Evolutionary conservation across 495 filamentous ascomycete genomes (phyloP), one percentile per base, ranked within the genome.

Genomic region (Aspergillus conjunctus): DNA sequence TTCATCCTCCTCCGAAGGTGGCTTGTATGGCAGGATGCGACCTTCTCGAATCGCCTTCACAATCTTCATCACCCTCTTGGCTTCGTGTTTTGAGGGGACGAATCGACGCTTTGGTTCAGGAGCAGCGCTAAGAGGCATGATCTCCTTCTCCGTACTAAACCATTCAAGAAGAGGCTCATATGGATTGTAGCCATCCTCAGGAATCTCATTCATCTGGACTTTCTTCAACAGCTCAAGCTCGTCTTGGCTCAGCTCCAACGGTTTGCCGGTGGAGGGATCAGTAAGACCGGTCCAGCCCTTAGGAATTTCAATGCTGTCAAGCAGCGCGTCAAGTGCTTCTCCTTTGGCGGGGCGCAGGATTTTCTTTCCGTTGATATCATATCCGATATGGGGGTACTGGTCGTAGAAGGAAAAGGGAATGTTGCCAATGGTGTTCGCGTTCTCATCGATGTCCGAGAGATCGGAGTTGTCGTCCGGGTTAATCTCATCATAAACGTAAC

Each of bases 201-300:
- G 87, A 8, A 93, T 78, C 68, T 97, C 91, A 64, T 96, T 93
- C 82, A 91, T 89, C 69, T 96, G 92, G 26, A 98, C 86, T 68
- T 91, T 91, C 62, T 87, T 86, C 60, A 98, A 75, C 58, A 98
- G 81, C 64, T 97, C 91, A 66, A 98, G 72, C 72, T 98, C 94
- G 51, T 97, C 88, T 55, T 88, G 84, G 65, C 85, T 95, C 41
- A 98, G 77, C 66, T 97, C 87, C 65, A 97, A 73, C 1, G 93
- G 92, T 76, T 94, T 93, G 34, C 94, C 94, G 7, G 94, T 98
- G 14, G 89, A 83, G 17, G 92, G 90, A 73, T 98, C 94, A 4
- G 92, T 96, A 18, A 98, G 82, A 54, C 94, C 94, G 55, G 94
- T 98, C 92, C 92, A 98, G 55, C 94, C 95, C 81, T 96, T 91